Evolutionary conservation across 2,329 filamentous ascomycete genomes (phyloP).

Genomic region (Claviceps monticola): DNA sequence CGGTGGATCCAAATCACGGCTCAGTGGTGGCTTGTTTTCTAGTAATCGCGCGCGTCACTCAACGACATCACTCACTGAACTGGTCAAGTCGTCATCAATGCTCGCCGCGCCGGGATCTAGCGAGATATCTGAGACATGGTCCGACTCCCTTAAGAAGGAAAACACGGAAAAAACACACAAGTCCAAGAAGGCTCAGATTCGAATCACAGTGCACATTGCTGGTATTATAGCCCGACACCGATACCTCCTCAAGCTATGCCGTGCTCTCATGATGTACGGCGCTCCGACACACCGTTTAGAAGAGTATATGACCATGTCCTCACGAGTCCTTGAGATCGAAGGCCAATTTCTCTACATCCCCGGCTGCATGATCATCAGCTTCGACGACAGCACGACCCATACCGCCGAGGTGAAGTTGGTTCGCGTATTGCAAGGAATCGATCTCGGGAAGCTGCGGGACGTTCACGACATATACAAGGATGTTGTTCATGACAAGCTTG

Average conservation of each 20-base stretch:
- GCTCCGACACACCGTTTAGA: conserved; percentile 85
- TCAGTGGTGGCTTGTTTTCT: conserved; percentile 26
- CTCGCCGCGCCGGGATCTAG: conserved; percentile 34
- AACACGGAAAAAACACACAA: conserved; percentile 21
- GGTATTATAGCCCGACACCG: conserved; percentile 64
- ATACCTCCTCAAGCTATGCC: conserved; percentile 74
- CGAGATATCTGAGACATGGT: conserved; percentile 28
- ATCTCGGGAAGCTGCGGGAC: conserved; percentile 61
- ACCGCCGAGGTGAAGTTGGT: conserved; percentile 72
- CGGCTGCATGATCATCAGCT: conserved; percentile 88
- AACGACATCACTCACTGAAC: conserved; percentile 32
- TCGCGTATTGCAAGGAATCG: conserved; percentile 51
- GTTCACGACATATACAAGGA: conserved; percentile 69
- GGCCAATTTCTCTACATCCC: conserved; percentile 84
- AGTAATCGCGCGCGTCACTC: conserved; percentile 27
- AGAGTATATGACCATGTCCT: conserved; percentile 83
- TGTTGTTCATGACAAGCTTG: conserved; percentile 64
- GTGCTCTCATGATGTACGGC: conserved; percentile 77
- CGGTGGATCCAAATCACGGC: conserved; percentile 18
- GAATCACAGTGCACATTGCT: conserved; percentile 46
- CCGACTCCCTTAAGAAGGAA: conserved; percentile 29
- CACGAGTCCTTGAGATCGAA: conserved; percentile 77
- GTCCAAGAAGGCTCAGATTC: conserved; percentile 24
- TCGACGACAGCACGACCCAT: conserved; percentile 60
- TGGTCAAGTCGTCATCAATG: conserved; percentile 40